phyloP scores from a whole-genome alignment of 495 filamentous ascomycete species.

The Podospora didyma region DNA sequence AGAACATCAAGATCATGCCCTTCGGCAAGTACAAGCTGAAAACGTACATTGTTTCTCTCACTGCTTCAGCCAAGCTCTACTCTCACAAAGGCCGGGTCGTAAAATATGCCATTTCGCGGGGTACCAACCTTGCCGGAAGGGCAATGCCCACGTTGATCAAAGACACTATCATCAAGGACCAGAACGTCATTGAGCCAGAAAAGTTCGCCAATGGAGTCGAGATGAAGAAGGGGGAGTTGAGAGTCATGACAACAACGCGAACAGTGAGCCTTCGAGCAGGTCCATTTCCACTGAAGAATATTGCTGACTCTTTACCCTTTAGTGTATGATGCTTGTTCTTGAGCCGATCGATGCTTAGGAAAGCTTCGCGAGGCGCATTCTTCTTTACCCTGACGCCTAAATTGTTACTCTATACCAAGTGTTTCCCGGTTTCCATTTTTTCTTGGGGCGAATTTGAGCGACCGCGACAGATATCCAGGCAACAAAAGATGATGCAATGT shows the following conservation, averaged over 20 bases:
- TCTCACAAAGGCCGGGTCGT: neutral
- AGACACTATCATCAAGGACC: neutral
- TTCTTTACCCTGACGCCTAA: too few species aligned
- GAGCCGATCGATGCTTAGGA: too few species aligned
- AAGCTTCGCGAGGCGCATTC: too few species aligned
- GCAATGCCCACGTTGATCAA: neutral
- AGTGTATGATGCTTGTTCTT: too few species aligned
- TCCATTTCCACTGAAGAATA: neutral
- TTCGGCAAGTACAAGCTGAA: neutral
- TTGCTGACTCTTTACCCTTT: too few species aligned
- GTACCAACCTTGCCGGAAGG: neutral
- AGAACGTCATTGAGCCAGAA: slow-evolving; percentile 1
- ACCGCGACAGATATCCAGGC: too few species aligned
- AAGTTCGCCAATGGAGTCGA: neutral
- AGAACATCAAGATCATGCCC: neutral
- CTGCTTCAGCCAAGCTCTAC: neutral
- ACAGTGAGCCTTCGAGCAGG: neutral
- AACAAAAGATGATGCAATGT: too few species aligned
- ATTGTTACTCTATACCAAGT: too few species aligned
- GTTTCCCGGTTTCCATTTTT: too few species aligned
- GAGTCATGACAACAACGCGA: neutral
- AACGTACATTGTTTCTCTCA: neutral
- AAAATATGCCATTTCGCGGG: neutral
- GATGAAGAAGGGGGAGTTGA: neutral
- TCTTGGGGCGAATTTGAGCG: too few species aligned